Base-by-base conservation (phyloP, 371 early-diverging fungal genomes). In the Mortierella polycephala region DNA sequence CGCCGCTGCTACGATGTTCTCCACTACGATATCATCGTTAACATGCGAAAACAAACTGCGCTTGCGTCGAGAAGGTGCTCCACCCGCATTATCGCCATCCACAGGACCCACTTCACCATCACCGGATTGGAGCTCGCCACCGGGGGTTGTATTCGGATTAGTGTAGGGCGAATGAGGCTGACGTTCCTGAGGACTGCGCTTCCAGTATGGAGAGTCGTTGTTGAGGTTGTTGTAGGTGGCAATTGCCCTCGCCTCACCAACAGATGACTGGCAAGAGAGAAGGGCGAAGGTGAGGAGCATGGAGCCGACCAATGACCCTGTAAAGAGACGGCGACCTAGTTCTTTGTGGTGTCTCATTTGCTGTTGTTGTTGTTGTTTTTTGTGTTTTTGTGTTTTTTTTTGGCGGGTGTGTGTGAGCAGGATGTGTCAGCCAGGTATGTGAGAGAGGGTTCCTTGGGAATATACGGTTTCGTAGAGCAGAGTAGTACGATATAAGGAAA, bases 41-140 rank as follows among this genome's bases (percentile, higher is more conserved):
- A 63, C 46, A 44, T 66, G 63, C 12, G 71, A 57, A 11, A 55
- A 77, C 11, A 71, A 57, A 46, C 72, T 71, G 14, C 72, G 63
- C 59, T 65, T 65, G 50, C 30, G 41, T 13, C 12, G 20, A n/a
- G 44, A 13, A 13, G 37, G 47, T n/a, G 16, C 47, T 47, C 16
- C n/a, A 11, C 16, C 10, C 47, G 16, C 47, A 47, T 10, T n/a
- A n/a, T 12, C 14, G 49, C 21, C 41, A 44, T 39, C 21, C 7
- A 20, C 40, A 8, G 50, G 40, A 18, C 23, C 2, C 5, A 14
- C 47, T 12, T 10, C 47, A 14, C 47, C 47, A 30, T 30, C 30
- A 30, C 30, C 30, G 30, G 30, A 2, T 16, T 55, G 51, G 10
- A 30, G 0, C 7, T 51, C 52, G 16, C 52, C n/a, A 8, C 41